Base-by-base conservation (phyloP, 148 eudicot species). In the Chenopodium quinoa region DNA sequence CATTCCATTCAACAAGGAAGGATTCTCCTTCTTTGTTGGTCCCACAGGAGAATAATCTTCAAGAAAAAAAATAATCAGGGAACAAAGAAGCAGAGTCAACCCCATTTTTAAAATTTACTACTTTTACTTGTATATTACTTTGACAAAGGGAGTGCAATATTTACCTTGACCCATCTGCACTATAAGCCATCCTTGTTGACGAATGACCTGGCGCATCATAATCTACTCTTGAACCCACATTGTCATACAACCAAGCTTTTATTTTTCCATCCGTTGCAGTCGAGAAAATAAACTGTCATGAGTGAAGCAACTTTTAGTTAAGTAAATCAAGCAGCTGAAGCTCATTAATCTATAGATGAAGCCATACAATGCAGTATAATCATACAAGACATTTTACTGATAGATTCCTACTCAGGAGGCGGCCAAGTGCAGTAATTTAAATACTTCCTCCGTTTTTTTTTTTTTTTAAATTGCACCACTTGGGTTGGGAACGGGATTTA, bases 201-300 rank as follows among this genome's bases (percentile, higher is more conserved):
- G 95, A 90, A 88, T 85, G 98, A 80, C 98, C 97, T n/a, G 99
- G 98, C 11, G 99, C 97, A 89, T 92, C 94, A 87, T 96, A 96
- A 87, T 96, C 95, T 75, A 92, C 95, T 86, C 98, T 88, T 37
- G 98, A 89, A 81, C 99, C 99, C 89, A 83, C 16, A 84, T 88
- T 87, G 82, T 93, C 99, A 82, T 93, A 96, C 82, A 96, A 75
- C 99, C 99, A 95, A 37, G 97, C 99, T 88, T 95, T 93, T 81
- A 95, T 93, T 88, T 95, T 95, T 68, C 97, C 99, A 84, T 96
- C 98, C 60, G 89, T 89, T 67, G 97, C 92, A 46, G 98, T 96
- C 60, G 99, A 91, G 85, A 93, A 96, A 78, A 96, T 91, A 85
- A 96, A 93, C 99, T 96, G 89, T 68, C 65, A 78, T 44, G 73